These are phyloP conservation scores for Chaetomium olivaceum DNA, from an alignment of 2,329 filamentous ascomycete genomes.

Conservation along the genomic window DNA sequence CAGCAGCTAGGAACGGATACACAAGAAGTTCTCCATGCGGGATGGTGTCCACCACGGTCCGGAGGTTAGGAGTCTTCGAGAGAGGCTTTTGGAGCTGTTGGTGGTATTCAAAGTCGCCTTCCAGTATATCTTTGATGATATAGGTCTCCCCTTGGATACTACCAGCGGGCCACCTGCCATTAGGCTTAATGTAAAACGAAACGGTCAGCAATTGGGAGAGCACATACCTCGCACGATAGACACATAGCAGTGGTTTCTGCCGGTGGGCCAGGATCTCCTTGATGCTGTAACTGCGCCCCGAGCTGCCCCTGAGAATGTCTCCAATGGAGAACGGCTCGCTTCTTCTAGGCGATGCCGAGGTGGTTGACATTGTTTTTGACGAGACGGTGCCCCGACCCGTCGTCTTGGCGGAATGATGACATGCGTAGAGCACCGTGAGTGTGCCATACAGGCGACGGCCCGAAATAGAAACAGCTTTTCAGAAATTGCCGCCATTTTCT, in stretches of 20 bases:
- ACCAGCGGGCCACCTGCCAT: not conserved
- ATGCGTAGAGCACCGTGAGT: not conserved
- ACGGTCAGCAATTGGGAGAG: not conserved
- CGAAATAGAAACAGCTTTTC: too few relatives aligned
- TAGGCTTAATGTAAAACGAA: not conserved
- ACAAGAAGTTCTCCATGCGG: slow-evolving; percentile 23
- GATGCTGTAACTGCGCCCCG: not conserved
- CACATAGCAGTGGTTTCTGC: slow-evolving; percentile 3
- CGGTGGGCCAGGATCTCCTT: slow-evolving; percentile 4
- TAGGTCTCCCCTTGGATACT: slow-evolving; percentile 16
- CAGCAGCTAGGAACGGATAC: slow-evolving; percentile 19
- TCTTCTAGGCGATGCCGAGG: not conserved
- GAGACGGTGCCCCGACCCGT: not conserved
- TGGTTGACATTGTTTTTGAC: not conserved
- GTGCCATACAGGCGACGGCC: not conserved
- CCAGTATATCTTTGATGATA: slow-evolving; percentile 30
- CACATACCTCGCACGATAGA: slow-evolving; percentile 21
- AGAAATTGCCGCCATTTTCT: too few relatives aligned
- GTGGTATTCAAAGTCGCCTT: slow-evolving; percentile 36
- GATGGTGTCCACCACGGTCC: slow-evolving; percentile 33
- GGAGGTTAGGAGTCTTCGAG: slow-evolving; percentile 34
- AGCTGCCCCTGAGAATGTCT: not conserved
- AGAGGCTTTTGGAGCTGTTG: slow-evolving; percentile 33
- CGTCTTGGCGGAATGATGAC: not conserved
- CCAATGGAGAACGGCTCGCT: not conserved